phyloP scores from a whole-genome alignment of 2,329 filamentous ascomycete genomes.

The Apiospora saccharicola region DNA sequence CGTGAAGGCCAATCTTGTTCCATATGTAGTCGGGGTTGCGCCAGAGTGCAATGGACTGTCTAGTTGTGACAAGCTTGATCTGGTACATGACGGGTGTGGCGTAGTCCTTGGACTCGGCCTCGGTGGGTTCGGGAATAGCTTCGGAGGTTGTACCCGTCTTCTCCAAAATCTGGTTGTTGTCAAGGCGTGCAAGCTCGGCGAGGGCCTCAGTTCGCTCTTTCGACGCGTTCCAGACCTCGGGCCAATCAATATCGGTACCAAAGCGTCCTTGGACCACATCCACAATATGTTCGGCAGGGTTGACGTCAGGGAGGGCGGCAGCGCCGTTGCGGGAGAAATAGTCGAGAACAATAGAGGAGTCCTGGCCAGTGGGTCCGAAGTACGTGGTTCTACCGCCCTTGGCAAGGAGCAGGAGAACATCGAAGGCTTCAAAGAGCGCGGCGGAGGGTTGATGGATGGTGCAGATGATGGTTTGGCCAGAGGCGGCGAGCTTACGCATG shows the following conservation, averaged over 20 bases:
- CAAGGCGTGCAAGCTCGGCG: slow-evolving; percentile 27
- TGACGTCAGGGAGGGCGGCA: slow-evolving; percentile 59
- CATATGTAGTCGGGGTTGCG: slow-evolving; percentile 79
- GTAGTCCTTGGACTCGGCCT: slow-evolving; percentile 55
- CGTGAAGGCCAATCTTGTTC: slow-evolving; percentile 75
- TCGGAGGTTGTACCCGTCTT: not conserved
- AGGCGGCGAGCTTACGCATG: slow-evolving; percentile 67
- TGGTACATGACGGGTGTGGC: slow-evolving; percentile 71
- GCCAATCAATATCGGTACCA: slow-evolving; percentile 44
- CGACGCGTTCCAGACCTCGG: slow-evolving; percentile 29
- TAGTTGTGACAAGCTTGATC: slow-evolving; percentile 70
- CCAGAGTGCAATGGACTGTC: slow-evolving; percentile 78
- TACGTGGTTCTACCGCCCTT: slow-evolving; percentile 76
- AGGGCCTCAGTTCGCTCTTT: slow-evolving; percentile 24
- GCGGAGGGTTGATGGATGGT: slow-evolving; percentile 78
- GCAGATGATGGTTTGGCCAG: slow-evolving; percentile 76
- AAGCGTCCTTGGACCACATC: slow-evolving; percentile 56
- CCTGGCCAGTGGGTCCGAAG: slow-evolving; percentile 70
- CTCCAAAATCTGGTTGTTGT: not conserved
- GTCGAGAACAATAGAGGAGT: slow-evolving; percentile 68
- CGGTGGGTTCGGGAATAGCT: not conserved
- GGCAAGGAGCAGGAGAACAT: slow-evolving; percentile 75
- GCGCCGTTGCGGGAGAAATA: slow-evolving; percentile 74
- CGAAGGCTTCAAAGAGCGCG: slow-evolving; percentile 74
- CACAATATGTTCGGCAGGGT: slow-evolving; percentile 58